Evolutionary conservation across 164 flowering plant species (phyloP), one percentile per base, ranked within the genome.

Genomic region (Stephania japonica): DNA sequence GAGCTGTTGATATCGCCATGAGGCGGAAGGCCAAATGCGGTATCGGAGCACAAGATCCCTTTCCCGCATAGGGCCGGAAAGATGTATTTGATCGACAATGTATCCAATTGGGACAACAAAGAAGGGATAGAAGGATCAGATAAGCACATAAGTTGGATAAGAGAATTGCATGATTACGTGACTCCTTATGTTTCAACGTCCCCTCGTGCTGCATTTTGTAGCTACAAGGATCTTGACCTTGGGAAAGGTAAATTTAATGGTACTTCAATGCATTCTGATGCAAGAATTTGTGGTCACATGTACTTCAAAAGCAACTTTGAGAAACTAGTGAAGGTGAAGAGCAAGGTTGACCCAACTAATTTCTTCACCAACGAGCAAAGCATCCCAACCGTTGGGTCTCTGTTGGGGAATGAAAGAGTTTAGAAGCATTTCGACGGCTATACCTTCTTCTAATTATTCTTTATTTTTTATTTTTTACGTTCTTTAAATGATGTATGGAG

Each of bases 281-380:
- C 80, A 7, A 73, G 69, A 0, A 32, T 67, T 65, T 85, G 78
- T 70, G 86, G 86, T 23, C 19, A 7, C 0, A 79, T 72, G 69
- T 85, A 85, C 47, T 85, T 78, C 73, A 80, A 77, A 71, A 72
- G 47, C 0, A 83, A 85, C 70, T 85, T 80, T 24, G 71, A 80
- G 3, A 79, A 85, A 64, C 69, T 85, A 73, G 86, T 79, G 18
- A 19, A 70, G 16, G 81, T 83, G 53, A 85, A 85, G 76, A 75
- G 81, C 7, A 62, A 9, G 42, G 81, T 80, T 70, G 53, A 47
- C 16, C 53, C 53, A 11, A 16, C 16, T 47, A 47, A 47, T 9
- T 47, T 47, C 53, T 47, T 47, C 53, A 47, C 16, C 16, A 47
- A 47, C 16, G 53, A 47, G 13, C 53, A 47, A 16, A 47, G 53